Conservation (phyloP, 257 asterid species). For the Capsicum baccatum region DNA sequence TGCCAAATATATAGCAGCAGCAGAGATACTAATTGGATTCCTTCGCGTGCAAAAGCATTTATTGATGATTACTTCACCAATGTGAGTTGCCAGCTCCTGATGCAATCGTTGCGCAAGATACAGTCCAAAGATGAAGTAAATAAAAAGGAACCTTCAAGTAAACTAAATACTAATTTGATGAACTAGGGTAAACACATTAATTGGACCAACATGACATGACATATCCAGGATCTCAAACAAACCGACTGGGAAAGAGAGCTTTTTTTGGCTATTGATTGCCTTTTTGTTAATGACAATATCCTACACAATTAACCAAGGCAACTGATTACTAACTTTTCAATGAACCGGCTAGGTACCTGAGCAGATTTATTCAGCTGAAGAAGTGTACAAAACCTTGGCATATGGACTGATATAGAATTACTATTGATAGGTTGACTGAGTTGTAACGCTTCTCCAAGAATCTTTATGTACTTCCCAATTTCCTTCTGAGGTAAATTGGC, state of each 20-base stretch:
- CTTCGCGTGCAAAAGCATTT: slow-evolving; percentile 98
- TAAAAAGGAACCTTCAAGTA: neutral
- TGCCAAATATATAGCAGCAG: slow-evolving; percentile 96
- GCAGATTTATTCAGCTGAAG: slow-evolving; percentile 99
- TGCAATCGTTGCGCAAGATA: slow-evolving; percentile 24
- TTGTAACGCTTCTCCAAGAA: slow-evolving; percentile 97
- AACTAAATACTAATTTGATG: slow-evolving; percentile 1
- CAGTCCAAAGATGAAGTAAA: slow-evolving; percentile 8
- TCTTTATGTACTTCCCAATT: slow-evolving; percentile 96
- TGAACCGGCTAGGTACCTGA: slow-evolving; percentile 60
- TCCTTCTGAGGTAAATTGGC: slow-evolving; percentile 98
- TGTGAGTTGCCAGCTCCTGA: slow-evolving; percentile 98
- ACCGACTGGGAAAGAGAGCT: neutral
- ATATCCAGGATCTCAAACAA: neutral
- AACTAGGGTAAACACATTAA: neutral
- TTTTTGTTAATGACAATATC: slow-evolving; percentile 25
- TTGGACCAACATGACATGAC: slow-evolving; percentile 11
- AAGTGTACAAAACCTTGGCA: slow-evolving; percentile 98
- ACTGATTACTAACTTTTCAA: neutral
- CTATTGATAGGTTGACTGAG: slow-evolving; percentile 96
- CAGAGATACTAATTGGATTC: slow-evolving; percentile 97
- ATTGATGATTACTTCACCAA: slow-evolving; percentile 95
- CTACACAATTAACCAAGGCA: slow-evolving; percentile 22
- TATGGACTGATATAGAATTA: slow-evolving; percentile 95
- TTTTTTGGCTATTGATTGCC: neutral